Percentiles rank a stretch among this genome's conserved stretches.
Evolutionary conservation across 805 yeast genomes (phyloP).

Genomic region (Tetrapisispora arboricola): DNA sequence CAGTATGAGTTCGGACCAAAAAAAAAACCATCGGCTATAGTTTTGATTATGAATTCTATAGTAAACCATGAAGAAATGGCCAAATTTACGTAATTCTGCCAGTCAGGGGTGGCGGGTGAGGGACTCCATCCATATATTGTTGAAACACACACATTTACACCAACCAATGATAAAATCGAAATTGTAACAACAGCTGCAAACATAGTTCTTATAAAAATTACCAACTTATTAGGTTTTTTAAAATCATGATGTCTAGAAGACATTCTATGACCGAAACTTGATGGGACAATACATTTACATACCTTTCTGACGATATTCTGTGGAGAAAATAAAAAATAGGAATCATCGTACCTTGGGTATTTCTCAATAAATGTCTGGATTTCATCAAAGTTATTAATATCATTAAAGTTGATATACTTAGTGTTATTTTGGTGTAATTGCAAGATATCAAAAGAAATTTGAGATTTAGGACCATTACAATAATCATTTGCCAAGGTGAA

Average conservation of each 20-base stretch:
- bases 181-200: background rate
- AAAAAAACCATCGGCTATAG: constrained; percentile 3
- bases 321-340: background rate
- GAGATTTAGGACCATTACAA: background rate
- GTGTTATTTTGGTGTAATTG: background rate
- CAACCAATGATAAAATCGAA: background rate
- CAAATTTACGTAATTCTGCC: background rate
- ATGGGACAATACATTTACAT: background rate
- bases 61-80: background rate
- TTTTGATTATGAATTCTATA: background rate
- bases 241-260: too few species aligned
- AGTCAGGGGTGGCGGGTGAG: background rate
- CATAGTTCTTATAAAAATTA: background rate
- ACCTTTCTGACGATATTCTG: background rate
- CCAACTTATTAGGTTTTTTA: background rate
- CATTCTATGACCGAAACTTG: background rate
- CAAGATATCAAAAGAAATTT: background rate
- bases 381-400: background rate
- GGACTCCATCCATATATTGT: background rate
- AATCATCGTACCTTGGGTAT: background rate
- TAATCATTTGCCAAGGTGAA: too few species aligned
- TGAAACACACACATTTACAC: background rate
- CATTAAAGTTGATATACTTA: background rate
- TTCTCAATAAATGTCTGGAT: background rate
- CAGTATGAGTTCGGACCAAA: constrained; percentile 1